Evolutionary conservation across 176 grass and related monocot genomes (phyloP).

Genomic region (Echinochloa phyllopogon): DNA sequence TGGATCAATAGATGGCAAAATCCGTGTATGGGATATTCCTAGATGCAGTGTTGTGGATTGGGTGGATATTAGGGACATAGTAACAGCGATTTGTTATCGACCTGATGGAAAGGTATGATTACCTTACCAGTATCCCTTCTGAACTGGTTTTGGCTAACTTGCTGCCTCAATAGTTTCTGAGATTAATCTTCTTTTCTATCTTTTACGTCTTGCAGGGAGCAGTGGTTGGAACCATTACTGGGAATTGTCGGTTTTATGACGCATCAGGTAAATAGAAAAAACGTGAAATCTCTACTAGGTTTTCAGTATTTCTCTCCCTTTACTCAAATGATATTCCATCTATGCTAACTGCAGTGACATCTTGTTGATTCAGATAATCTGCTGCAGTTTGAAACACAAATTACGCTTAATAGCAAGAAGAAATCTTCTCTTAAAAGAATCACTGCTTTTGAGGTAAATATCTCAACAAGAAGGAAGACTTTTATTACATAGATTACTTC

Average conservation of each 20-base stretch:
- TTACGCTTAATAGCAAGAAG: conserved; percentile 64
- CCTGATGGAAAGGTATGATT: conserved; percentile 80
- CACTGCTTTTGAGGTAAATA: conserved; percentile 81
- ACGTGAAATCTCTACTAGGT: conserved; percentile 15
- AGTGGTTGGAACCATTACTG: conserved; percentile 75
- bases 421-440: conserved; percentile 82
- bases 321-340: conserved; percentile 13
- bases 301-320: neutral
- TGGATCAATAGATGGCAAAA: conserved; percentile 98
- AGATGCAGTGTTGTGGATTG: conserved; percentile 80
- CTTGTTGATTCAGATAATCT: conserved; percentile 55
- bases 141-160: conserved; percentile 20
- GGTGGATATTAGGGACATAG: conserved; percentile 80
- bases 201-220: conserved; percentile 42
- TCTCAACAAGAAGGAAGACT: conserved; percentile 24
- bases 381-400: conserved; percentile 65
- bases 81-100: conserved; percentile 82
- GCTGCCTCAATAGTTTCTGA: neutral
- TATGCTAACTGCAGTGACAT: conserved; percentile 26
- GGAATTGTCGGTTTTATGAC: conserved; percentile 83
- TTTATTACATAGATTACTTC: conserved; percentile 1
- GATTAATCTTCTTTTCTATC: conserved; percentile 23
- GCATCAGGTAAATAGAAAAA: conserved; percentile 64
- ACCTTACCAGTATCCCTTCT: conserved; percentile 8
- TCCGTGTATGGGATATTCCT: conserved; percentile 83